Evolutionary conservation across 352 stramenopile species (phyloP).

Genomic region (Aphanomyces invadans): DNA sequence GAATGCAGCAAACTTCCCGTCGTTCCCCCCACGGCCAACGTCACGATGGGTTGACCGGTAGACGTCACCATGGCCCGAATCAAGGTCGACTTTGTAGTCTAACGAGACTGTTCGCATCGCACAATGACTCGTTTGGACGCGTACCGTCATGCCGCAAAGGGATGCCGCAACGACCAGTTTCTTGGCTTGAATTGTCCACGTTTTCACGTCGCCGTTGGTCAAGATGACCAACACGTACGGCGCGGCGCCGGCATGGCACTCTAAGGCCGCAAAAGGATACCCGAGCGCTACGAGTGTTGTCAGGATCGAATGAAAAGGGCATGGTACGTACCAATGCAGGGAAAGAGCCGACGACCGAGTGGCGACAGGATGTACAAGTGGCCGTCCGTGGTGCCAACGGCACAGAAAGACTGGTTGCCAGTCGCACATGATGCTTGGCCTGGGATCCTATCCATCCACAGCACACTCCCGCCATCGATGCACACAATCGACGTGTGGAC

Average conservation of each 20-base stretch:
- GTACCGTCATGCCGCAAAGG: conserved; percentile 1
- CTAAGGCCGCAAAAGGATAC: conserved; percentile 48
- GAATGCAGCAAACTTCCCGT: conserved; percentile 56
- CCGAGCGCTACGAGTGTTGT: conserved; percentile 42
- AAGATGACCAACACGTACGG: conserved; percentile 71
- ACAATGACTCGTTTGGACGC: background rate
- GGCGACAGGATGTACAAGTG: conserved; percentile 59
- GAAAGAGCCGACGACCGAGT: conserved; percentile 63
- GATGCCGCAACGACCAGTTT: conserved; percentile 23
- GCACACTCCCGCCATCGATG: conserved; percentile 38
- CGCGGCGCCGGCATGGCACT: conserved; percentile 56
- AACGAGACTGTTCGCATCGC: background rate
- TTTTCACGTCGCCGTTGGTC: conserved; percentile 48
- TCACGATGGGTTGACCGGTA: conserved; percentile 69
- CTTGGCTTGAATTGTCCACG: conserved; percentile 54
- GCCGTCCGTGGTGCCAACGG: conserved; percentile 50
- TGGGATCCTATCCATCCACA: conserved; percentile 77
- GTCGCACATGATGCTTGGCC: conserved; percentile 45
- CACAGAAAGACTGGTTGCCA: conserved; percentile 60
- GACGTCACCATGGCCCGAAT: conserved; percentile 62
- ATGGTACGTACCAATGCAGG: conserved; percentile 52
- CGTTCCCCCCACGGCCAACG: conserved; percentile 58
- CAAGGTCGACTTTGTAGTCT: conserved; percentile 34
- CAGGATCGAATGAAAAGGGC: background rate
- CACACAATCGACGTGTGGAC: conserved; percentile 72